A percentile compares a stretch with the other conserved stretches of the same genome.
phyloP scores from a whole-genome alignment of 768 basidiomycete genomes.

The Hygrocybe punicea region DNA sequence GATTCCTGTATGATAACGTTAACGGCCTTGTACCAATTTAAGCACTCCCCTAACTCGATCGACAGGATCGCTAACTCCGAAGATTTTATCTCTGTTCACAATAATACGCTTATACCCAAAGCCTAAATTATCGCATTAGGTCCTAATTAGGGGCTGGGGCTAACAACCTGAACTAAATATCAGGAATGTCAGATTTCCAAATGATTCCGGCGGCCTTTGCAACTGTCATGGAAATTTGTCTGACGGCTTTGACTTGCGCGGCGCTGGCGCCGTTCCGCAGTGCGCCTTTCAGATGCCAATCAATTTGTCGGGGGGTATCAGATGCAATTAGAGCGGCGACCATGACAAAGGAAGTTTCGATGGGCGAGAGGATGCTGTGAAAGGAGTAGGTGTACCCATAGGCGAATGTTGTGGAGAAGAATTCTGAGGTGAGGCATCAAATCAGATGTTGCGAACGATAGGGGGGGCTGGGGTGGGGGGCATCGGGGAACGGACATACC shows the following conservation, averaged over 20 bases:
- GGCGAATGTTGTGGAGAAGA: conserved; percentile 50
- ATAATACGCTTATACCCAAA: no score
- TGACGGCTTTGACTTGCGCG: conserved; percentile 52
- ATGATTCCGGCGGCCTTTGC: conserved; percentile 45
- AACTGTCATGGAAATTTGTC: conserved; percentile 53
- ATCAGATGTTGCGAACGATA: not conserved
- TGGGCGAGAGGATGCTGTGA: conserved; percentile 40
- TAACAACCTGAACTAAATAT: conserved; percentile 32
- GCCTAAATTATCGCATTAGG: no score
- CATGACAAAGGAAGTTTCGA: conserved; percentile 59
- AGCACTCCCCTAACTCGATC: no score
- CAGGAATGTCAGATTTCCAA: conserved; percentile 55
- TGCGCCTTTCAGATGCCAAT: conserved; percentile 64
- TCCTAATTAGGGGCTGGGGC: no score
- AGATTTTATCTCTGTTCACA: no score
- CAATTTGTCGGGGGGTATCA: conserved; percentile 60
- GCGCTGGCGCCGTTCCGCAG: conserved; percentile 50
- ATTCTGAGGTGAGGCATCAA: conserved; percentile 36
- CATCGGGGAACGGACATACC: conserved; percentile 38
- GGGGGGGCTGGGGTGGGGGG: not conserved
- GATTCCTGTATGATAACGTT: no score
- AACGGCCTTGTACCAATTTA: no score
- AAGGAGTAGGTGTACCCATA: conserved; percentile 58
- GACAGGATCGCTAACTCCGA: no score
- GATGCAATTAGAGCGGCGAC: conserved; percentile 60